These are phyloP conservation scores for Penicillium aurantiogriseum DNA, from an alignment of 2,329 filamentous ascomycete species.

Conservation along the genomic window DNA sequence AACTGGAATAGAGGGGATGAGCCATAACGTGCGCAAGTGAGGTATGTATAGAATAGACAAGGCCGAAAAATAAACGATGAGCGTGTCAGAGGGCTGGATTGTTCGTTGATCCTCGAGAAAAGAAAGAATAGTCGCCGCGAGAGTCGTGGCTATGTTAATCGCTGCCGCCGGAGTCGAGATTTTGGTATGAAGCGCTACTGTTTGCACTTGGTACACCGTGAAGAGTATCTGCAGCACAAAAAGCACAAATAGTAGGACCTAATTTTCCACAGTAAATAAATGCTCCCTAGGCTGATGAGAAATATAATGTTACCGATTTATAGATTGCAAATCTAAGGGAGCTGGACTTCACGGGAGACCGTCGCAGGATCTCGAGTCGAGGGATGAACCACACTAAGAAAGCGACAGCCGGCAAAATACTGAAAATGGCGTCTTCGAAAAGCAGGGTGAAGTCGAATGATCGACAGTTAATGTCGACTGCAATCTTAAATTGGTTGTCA, in stretches of 20 bases:
- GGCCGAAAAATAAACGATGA: conserved; percentile 12
- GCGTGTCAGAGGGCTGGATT: conserved; percentile 6
- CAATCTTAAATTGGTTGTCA: too few relatives aligned
- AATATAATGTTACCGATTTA: too few relatives aligned
- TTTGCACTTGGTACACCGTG: conserved; percentile 5
- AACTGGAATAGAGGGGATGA: not conserved
- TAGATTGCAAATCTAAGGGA: conserved; percentile 11
- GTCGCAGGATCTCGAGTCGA: conserved; percentile 1
- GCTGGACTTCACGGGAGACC: conserved; percentile 5
- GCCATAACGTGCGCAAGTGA: conserved; percentile 10
- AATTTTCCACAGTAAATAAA: not conserved
- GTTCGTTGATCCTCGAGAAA: conserved; percentile 16
- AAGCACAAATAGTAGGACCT: conserved; percentile 1
- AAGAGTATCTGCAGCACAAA: not conserved
- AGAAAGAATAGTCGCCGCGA: conserved; percentile 5
- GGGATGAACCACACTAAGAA: conserved; percentile 6
- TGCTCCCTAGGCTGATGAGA: too few relatives aligned
- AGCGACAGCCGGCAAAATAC: conserved; percentile 4
- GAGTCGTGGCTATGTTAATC: not conserved
- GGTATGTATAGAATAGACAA: conserved; percentile 5
- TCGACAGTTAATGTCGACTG: not conserved
- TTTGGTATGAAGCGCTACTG: conserved; percentile 1
- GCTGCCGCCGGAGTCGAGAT: conserved; percentile 1
- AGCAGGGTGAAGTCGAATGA: conserved; percentile 5
- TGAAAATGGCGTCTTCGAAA: conserved; percentile 14